A percentile compares a stretch with the other conserved stretches of the same genome.
phyloP scores from a whole-genome alignment of 352 stramenopile genomes.

The Phytopythium kandeliae region DNA sequence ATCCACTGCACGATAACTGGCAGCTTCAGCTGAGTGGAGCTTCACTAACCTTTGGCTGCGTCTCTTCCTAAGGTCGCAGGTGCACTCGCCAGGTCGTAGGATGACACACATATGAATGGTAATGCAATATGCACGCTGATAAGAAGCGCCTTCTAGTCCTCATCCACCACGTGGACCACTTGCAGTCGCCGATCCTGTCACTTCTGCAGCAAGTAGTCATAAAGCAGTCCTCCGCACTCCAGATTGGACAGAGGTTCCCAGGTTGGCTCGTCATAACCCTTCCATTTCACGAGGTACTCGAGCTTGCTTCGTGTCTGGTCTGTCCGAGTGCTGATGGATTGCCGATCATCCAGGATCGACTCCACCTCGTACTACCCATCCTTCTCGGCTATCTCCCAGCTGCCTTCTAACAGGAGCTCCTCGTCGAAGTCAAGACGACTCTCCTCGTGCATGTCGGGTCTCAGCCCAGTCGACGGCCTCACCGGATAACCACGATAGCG shows the following conservation, averaged over 20 bases:
- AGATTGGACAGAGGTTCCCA: slow-evolving; percentile 5
- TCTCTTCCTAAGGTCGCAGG: too few relatives aligned
- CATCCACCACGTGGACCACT: too few relatives aligned
- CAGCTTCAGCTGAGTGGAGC: too few relatives aligned
- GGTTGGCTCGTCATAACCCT: neutral
- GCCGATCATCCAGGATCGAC: neutral
- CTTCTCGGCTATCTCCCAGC: neutral
- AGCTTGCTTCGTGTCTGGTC: neutral
- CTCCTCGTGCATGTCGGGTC: neutral
- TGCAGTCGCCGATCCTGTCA: too few relatives aligned
- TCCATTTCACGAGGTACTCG: slow-evolving; percentile 6
- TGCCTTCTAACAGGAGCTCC: slow-evolving; percentile 11
- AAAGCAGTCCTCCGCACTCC: slow-evolving; percentile 6
- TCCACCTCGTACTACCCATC: slow-evolving; percentile 7
- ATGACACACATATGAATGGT: too few relatives aligned
- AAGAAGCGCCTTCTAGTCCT: too few relatives aligned
- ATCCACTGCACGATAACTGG: too few relatives aligned
- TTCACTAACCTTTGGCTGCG: too few relatives aligned
- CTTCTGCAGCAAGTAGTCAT: slow-evolving; percentile 7
- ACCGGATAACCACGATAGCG: neutral
- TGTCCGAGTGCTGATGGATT: too few relatives aligned
- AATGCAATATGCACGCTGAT: too few relatives aligned
- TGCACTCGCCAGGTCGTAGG: too few relatives aligned
- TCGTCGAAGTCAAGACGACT: slow-evolving; percentile 19
- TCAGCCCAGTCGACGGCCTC: neutral